Evolutionary conservation across 148 eudicot species (phyloP), one percentile per base, ranked within the genome.

Genomic region (Beta vulgaris): DNA sequence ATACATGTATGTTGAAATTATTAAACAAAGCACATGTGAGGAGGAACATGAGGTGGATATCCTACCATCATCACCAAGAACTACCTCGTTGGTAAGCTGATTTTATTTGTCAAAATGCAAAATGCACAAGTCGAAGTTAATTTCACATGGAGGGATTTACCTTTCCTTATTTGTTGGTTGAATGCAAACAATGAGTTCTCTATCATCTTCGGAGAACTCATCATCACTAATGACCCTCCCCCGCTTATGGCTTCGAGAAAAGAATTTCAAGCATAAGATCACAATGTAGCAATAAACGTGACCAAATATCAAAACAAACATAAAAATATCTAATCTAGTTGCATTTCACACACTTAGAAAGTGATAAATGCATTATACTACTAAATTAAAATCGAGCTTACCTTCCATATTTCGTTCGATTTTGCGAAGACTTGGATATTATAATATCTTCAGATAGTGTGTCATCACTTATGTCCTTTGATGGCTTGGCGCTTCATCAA

Each of bases 201-300:
- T n/a, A 62, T 51, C 32, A 62, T 51, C 32, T 31, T 75, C 66
- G 21, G 63, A 53, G 36, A 78, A 75, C 34, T 80, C 75, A 25
- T 69, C 72, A 69, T 69, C 75, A 53, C 46, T 69, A 32, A 53
- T 39, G 35, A 75, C 71, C 66, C n/a, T 80, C 9, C 31, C 58
- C 51, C 43, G 43, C 57, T 62, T 74, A 23, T 16, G 21, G 25
- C 82, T 80, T 66, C 26, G 2, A 11, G 0, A 35, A 44, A 55
- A 21, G 48, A 19, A 62, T 26, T 9, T 2, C 16, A 60, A 72
- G 1, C 35, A 77, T 12, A 28, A 67, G 19, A 39, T 28, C 44
- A 77, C 14, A 23, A 34, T 11, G 16, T 36, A n/a, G 19, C 3
- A 58, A 54, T 32, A 69, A 76, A 23, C 28, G 69, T 42, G 60